Percentiles rank a stretch among this genome's conserved stretches.
Conservation (phyloP, 2,329 filamentous ascomycete species). For the Aspergillus aculeatinus region DNA sequence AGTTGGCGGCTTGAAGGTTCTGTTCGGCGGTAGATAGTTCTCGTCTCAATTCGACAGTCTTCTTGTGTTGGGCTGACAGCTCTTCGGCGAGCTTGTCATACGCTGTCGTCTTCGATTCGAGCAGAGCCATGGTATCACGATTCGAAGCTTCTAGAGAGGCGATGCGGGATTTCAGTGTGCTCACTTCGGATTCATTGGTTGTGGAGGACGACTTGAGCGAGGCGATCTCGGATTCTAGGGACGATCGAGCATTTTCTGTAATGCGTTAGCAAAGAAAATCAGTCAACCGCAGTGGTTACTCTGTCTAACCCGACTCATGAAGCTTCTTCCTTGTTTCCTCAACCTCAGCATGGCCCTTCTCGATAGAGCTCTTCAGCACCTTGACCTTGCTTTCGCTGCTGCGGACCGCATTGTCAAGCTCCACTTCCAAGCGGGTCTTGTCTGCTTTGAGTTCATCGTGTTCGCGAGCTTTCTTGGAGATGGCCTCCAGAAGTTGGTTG, state of each 20-base stretch:
- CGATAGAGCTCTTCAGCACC: conserved; percentile 74
- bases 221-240: conserved; percentile 79
- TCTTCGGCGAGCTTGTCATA: conserved; percentile 85
- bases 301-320: conserved; percentile 69
- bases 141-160: conserved; percentile 86
- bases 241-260: conserved; percentile 71
- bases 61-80: conserved; percentile 83
- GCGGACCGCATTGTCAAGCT: conserved; percentile 86
- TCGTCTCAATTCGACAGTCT: conserved; percentile 77
- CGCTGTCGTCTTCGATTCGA: conserved; percentile 84
- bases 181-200: conserved; percentile 64
- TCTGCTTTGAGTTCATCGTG: conserved; percentile 79
- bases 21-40: conserved; percentile 82
- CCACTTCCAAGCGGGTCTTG: conserved; percentile 85
- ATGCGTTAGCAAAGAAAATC: conserved; percentile 18
- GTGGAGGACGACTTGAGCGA: conserved; percentile 71
- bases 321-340: conserved; percentile 79
- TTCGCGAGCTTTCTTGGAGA: conserved; percentile 77
- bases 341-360: conserved; percentile 80
- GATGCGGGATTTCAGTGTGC: conserved; percentile 77
- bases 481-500: conserved; percentile 68
- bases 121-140: conserved; percentile 80
- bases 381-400: conserved; percentile 80
- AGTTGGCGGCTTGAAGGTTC: conserved; percentile 76
- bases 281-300: background rate